phyloP scores from a whole-genome alignment of 2,329 filamentous ascomycete species.

The Elsinoe fawcettii region DNA sequence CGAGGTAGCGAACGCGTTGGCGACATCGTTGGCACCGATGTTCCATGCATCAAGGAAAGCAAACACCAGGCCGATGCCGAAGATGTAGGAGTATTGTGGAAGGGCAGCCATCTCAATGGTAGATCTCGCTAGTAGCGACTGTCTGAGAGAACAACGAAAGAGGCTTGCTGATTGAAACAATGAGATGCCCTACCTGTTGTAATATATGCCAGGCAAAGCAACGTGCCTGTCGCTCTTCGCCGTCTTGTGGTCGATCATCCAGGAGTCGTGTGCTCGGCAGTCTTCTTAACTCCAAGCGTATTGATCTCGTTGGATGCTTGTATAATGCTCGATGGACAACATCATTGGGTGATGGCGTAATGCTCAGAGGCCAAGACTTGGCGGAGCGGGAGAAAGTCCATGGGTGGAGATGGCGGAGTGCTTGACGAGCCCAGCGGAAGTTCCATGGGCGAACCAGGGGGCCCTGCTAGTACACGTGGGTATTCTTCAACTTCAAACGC shows the following conservation, averaged over 20 bases:
- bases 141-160: background rate
- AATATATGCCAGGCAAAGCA: background rate
- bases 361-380: slow-evolving; percentile 1
- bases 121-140: background rate
- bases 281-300: slow-evolving; percentile 8
- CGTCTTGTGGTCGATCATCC: background rate
- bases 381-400: background rate
- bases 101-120: slow-evolving; percentile 30
- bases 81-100: slow-evolving; percentile 52
- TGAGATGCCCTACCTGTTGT: background rate
- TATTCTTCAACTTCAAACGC: background rate
- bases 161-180: background rate
- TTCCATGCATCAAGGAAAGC: slow-evolving; percentile 59
- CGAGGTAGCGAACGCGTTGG: slow-evolving; percentile 46
- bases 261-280: background rate
- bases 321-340: background rate
- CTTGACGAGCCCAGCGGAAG: slow-evolving; percentile 3
- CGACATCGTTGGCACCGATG: slow-evolving; percentile 49
- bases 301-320: slow-evolving; percentile 3
- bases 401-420: slow-evolving; percentile 9
- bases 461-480: background rate
- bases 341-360: slow-evolving; percentile 4
- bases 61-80: slow-evolving; percentile 55
- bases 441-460: slow-evolving; percentile 10
- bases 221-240: background rate